Evolutionary conservation across 208 protist genomes (phyloP).

Genomic region (Acanthamoeba rhysodes): DNA sequence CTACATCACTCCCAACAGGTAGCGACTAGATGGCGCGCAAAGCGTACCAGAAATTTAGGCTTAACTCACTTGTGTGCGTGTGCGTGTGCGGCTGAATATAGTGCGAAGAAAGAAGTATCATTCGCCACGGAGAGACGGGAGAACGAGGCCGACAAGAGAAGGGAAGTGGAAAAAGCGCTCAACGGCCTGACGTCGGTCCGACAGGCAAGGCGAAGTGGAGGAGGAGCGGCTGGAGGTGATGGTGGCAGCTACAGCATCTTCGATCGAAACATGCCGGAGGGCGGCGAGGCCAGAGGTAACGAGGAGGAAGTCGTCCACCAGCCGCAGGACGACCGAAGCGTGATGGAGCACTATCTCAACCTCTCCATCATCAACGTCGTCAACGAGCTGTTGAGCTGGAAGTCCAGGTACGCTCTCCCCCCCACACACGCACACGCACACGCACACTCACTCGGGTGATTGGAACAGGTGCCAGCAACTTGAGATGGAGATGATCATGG

Average conservation of each 20-base stretch:
- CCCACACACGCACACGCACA: background rate
- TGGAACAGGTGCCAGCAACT: constrained; percentile 27
- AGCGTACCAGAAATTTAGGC: too few relatives aligned
- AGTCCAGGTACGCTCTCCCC: background rate
- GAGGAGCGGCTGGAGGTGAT: too few relatives aligned
- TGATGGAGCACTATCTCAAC: constrained; percentile 19
- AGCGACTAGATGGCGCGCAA: too few relatives aligned
- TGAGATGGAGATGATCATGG: constrained; percentile 37
- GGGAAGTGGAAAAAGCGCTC: background rate
- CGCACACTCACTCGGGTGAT: background rate
- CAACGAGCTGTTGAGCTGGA: constrained; percentile 33
- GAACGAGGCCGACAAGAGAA: background rate
- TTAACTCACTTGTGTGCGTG: background rate
- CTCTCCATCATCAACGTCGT: background rate
- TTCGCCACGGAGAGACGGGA: constrained; percentile 24
- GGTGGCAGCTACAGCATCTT: too few relatives aligned
- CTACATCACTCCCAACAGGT: too few relatives aligned
- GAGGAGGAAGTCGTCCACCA: background rate
- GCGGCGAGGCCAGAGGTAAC: background rate
- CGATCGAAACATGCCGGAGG: background rate
- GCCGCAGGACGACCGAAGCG: background rate
- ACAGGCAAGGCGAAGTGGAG: background rate
- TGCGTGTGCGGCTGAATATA: background rate
- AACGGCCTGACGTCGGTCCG: background rate
- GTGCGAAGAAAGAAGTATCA: constrained; percentile 17